These are phyloP conservation scores for Pilatotrama ljubarskyi DNA, from an alignment of 768 basidiomycete species.

Conservation along the genomic window DNA sequence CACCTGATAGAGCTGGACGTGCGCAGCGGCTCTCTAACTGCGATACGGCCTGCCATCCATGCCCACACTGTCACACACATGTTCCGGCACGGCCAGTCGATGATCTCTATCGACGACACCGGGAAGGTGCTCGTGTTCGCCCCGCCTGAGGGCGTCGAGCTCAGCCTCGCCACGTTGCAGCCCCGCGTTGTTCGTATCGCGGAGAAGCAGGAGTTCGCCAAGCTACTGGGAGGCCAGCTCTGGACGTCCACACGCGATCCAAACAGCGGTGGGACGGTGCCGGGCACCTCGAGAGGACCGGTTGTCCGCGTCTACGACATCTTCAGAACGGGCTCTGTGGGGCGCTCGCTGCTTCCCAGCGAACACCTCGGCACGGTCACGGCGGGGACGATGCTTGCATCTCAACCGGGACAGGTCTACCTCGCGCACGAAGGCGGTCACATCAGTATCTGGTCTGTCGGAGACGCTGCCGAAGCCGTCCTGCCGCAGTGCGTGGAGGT, in stretches of 20 bases:
- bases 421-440: conserved; percentile 92
- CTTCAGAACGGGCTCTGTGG: conserved; percentile 56
- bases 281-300: conserved; percentile 55
- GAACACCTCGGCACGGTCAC: conserved; percentile 84
- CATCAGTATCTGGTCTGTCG: conserved; percentile 76
- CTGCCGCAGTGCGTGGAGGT: conserved; percentile 70
- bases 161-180: conserved; percentile 43
- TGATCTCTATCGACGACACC: conserved; percentile 82
- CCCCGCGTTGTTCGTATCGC: conserved; percentile 66
- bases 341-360: conserved; percentile 55
- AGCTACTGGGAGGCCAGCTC: conserved; percentile 69
- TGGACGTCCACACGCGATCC: conserved; percentile 78
- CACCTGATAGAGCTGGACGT: conserved; percentile 83
- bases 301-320: conserved; percentile 82
- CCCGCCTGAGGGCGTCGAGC: conserved; percentile 35
- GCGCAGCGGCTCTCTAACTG: conserved; percentile 54
- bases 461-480: conserved; percentile 46
- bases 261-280: conserved; percentile 30
- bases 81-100: conserved; percentile 64
- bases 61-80: conserved; percentile 67
- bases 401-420: conserved; percentile 66
- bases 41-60: conserved; percentile 63
- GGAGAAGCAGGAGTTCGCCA: conserved; percentile 82
- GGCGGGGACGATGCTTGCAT: conserved; percentile 73
- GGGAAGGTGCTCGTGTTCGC: conserved; percentile 82